Evolutionary conservation across 2,329 filamentous ascomycete genomes (phyloP), one percentile per base, ranked within the genome.

Genomic region (Elsinoe necatrix): DNA sequence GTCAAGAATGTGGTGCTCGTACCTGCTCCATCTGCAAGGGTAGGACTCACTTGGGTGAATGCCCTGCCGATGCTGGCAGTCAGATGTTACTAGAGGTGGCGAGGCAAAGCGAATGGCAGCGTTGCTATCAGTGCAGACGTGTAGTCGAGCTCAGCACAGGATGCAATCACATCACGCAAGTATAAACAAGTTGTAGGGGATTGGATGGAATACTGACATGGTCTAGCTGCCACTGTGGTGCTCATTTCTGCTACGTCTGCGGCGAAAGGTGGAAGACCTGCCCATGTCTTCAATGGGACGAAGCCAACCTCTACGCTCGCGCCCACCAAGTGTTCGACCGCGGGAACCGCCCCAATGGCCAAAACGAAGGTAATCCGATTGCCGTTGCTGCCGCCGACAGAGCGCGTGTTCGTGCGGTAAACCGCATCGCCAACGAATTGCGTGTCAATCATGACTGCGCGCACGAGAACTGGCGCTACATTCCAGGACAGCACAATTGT

Each of bases 121-220:
- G 73, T 1, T 84, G 80, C 58, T 64, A 63, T 3, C 58, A 61
- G 0, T 84, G 81, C 60, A 62, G 60, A 1, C 57, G 68, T 0
- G 29, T 83, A 12, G 71, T 84, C 0, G 78, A 82, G 65, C 66
- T 80, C 0, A 34, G 64, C 0, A 20, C 34, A 0, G 80, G 81
- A 1, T 83, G 81, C 59, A 71, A 78, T 51, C 80, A 83, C 52
- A 83, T 83, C 3, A 79, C 60, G 80, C 82, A 61, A 64, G 76
- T 75, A 16, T 42, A 8, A 42, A 20, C 8, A 16, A 16, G 14
- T 21, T 9, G 20, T 3, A 4, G 4, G 9, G 2, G 1, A n/a
- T n/a, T 42, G 39, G 39, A 21, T 11, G 1, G 3, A 5, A 7
- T 14, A 18, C 48, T 57, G 48, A 57, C 48, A 47, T 8, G 2